phyloP scores from a whole-genome alignment of 2,329 filamentous ascomycete species.

The Drechslerella dactyloides region DNA sequence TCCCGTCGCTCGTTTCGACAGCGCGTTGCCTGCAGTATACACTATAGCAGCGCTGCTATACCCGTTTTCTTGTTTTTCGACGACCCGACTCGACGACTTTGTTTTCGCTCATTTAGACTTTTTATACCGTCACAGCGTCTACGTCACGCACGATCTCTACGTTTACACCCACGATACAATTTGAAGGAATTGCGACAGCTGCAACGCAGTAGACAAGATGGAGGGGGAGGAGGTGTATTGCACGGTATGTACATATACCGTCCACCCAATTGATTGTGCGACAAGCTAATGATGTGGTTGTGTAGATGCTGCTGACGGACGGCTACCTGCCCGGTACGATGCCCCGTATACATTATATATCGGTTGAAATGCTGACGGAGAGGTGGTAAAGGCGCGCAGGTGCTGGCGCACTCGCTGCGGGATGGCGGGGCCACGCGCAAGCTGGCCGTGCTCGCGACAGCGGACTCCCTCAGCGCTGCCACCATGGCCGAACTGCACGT shows the following conservation, averaged over 20 bases:
- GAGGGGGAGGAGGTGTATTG: slow-evolving; percentile 53
- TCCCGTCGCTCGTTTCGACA: no score
- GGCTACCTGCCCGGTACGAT: slow-evolving; percentile 83
- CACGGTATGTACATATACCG: slow-evolving; percentile 51
- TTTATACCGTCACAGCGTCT: no score
- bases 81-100: no score
- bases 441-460: slow-evolving; percentile 81
- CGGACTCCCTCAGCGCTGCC: slow-evolving; percentile 75
- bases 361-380: slow-evolving; percentile 53
- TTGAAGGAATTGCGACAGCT: no score
- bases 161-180: no score
- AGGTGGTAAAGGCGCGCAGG: slow-evolving; percentile 73
- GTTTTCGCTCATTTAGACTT: no score
- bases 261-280: not conserved
- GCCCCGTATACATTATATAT: slow-evolving; percentile 23
- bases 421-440: slow-evolving; percentile 87
- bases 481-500: slow-evolving; percentile 82
- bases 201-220: not conserved
- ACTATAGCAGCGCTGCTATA: no score
- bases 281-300: slow-evolving; percentile 1
- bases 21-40: no score
- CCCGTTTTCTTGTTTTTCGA: no score
- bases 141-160: no score
- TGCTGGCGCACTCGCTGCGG: slow-evolving; percentile 90
- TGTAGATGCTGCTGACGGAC: slow-evolving; percentile 90